Base-by-base conservation (phyloP, 176 grass and related monocot species). In the Triticum monococcum region DNA sequence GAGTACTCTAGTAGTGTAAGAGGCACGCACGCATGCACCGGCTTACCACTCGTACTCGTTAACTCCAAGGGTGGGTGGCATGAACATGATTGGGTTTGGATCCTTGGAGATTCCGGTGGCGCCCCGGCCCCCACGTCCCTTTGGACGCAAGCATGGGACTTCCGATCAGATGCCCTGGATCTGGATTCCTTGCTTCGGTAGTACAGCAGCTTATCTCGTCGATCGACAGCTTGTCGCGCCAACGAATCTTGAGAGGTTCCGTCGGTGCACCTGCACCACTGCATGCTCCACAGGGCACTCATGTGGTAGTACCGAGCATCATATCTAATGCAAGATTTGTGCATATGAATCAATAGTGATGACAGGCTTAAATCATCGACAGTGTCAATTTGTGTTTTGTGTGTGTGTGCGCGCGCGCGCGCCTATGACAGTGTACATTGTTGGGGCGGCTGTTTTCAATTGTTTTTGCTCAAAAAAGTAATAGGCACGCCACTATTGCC, bases 91-190 rank as follows among this genome's bases (percentile, higher is more conserved):
- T 60, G 28, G 68, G 30, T 79, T 52, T 81, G 69, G 81, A 91
- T 85, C 77, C 62, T 48, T 70, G 81, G 70, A 88, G 90, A 91
- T 88, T 88, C 70, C 20, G 68, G 66, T 8, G 70, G 81, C 23
- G 75, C 33, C 60, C 63, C 84, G 18, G 75, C 33, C 60, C 63
- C 84, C 36, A 72, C 28, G 14, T 81, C 23, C 31, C 82, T 88
- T 85, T 88, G 54, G 71, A 88, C 24, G 24, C 82, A 82, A 91
- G 82, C 68, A 82, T 43, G 68, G 33, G 67, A 5, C 20, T 70
- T 70, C 6, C 11, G 28, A 64, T 79, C 8, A 10, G 31, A 90
- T 86, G 81, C 83, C 54, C 48, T 66, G 41, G 72, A 75, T 50
- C 67, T 84, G 48, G 85, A 84, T 91, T 77, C 70, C 62, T 91